phyloP scores from a whole-genome alignment of 2,329 filamentous ascomycete genomes.

The Geosmithia putterillii region DNA sequence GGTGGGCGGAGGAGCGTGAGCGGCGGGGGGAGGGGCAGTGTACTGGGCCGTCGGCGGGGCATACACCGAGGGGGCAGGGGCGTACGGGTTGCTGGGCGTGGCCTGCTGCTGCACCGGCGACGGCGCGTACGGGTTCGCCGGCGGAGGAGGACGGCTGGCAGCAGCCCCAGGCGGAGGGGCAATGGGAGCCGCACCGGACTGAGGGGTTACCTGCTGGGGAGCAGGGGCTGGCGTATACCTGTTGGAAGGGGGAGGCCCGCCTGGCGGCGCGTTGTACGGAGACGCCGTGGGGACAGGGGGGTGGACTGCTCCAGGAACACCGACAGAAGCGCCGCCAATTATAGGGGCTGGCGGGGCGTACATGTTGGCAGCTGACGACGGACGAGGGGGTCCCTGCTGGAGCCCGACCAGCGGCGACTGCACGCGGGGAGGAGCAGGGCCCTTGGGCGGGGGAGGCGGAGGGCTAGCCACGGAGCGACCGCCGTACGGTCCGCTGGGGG shows the following conservation, averaged over 20 bases:
- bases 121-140: constrained; percentile 27
- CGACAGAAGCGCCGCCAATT: too few relatives aligned
- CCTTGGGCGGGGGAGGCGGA: constrained; percentile 76
- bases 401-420: constrained; percentile 57
- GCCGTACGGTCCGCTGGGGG: constrained; percentile 45
- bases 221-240: constrained; percentile 62
- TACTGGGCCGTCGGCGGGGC: constrained; percentile 32
- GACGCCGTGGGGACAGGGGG: constrained; percentile 61
- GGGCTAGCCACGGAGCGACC: constrained; percentile 55
- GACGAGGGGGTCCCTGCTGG: constrained; percentile 45
- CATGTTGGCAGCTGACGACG: constrained; percentile 48
- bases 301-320: constrained; percentile 44
- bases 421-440: constrained; percentile 54
- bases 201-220: constrained; percentile 35
- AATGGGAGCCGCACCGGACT: constrained; percentile 21
- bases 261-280: constrained; percentile 73
- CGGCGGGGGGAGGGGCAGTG: constrained; percentile 22
- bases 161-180: constrained; percentile 27
- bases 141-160: constrained; percentile 31
- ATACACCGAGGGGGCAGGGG: constrained; percentile 36
- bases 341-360: constrained; percentile 42
- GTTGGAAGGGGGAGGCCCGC: constrained; percentile 55
- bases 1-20: constrained; percentile 25
- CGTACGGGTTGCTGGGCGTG: constrained; percentile 42
- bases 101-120: constrained; percentile 36